A percentile compares a stretch with the other conserved stretches of the same genome.
phyloP scores from a whole-genome alignment of 169 alveolate genomes.

The Eimeria tenella region DNA sequence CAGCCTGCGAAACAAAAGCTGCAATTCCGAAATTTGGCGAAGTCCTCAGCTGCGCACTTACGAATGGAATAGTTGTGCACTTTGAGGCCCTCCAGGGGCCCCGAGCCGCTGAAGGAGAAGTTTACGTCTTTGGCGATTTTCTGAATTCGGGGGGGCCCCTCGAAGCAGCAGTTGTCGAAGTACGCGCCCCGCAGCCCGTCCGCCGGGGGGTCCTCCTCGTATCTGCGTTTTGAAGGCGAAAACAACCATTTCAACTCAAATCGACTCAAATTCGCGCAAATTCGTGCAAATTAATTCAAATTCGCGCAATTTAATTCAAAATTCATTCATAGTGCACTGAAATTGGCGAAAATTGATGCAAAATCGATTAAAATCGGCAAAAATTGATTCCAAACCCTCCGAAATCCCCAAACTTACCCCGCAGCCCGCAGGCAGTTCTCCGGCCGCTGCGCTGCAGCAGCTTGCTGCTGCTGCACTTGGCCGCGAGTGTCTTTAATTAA shows the following conservation, averaged over 20 bases:
- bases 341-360: background rate
- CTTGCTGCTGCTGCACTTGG: conserved; percentile 83
- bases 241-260: background rate
- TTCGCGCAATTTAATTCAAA: too few species aligned
- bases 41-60: background rate
- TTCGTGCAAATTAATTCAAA: background rate
- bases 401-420: conserved; percentile 77
- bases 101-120: conserved; percentile 86
- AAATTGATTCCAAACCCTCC: background rate
- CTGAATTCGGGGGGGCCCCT: conserved; percentile 85
- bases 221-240: conserved; percentile 9
- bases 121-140: conserved; percentile 88
- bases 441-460: conserved; percentile 78
- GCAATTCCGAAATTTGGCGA: background rate
- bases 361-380: too few species aligned
- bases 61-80: conserved; percentile 88
- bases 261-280: background rate
- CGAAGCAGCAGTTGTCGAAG: conserved; percentile 84
- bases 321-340: background rate
- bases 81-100: conserved; percentile 89
- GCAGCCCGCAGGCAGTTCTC: conserved; percentile 83
- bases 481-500: conserved; percentile 83
- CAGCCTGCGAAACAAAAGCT: conserved; percentile 60
- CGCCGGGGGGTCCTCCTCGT: conserved; percentile 84
- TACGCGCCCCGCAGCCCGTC: conserved; percentile 88